Base-by-base conservation (phyloP, 164 flowering plant species). In the Umbilicus rupestris region DNA sequence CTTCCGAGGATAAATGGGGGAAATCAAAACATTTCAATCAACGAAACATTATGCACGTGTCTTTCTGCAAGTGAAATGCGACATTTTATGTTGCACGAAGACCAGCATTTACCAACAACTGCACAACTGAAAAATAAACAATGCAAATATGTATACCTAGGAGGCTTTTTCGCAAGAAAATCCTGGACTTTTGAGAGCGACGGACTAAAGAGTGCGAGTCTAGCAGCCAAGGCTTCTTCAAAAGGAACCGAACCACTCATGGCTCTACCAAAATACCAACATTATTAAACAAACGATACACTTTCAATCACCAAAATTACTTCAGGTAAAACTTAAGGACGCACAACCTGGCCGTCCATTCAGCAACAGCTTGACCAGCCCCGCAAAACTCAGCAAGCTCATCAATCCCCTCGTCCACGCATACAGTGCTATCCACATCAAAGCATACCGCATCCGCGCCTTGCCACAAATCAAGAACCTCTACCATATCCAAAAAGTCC, bases 351-450 rank as follows among this genome's bases (percentile, higher is more conserved):
- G 92, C 86, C 33, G 99, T 95, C 99, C 97, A 90, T 68, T 95
- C 92, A 7, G 99, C 99, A 66, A 95, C 99, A 65, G 94, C 99
- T 73, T 87, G 83, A 70, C 99, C 99, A 68, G 97, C 97, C 73
- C 97, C 97, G 83, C 99, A 95, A 70, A 87, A 95, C 39, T 92
- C 97, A 3, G 99, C 99, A 74, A 95, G 84, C 71, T 95, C 97
- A 77, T 95, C 99, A 71, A 95, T 95, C 22, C 99, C 99, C 71
- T 95, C 97, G 72, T 95, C 99, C 67, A 88, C 6, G 73, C 97
- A 92, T 20, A 95, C 99, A 0, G 99, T 95, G 78, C 99, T 95
- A 79, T 95, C 99, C 66, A 95, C 97, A 75, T 95, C 99, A 70
- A 95, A 95, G 83, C 99, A 95, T 49, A 92, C 96, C 3, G 97